Base-by-base conservation (phyloP, 2,329 filamentous ascomycete species). In the Colletotrichum musicola region DNA sequence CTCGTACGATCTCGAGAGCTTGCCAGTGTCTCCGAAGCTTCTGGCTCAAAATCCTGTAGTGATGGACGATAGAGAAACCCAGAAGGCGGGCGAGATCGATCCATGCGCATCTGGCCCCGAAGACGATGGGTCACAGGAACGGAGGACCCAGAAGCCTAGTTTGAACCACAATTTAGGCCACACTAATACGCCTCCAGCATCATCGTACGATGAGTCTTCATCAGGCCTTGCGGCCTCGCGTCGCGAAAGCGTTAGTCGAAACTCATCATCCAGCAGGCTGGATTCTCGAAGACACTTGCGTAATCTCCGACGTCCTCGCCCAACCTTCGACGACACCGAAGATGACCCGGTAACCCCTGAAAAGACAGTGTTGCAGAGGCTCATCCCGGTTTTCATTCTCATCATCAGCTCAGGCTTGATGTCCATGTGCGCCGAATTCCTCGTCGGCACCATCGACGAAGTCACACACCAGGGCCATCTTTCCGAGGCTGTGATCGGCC, bases 341-440 rank as follows among this genome's bases (percentile, higher is more conserved):
- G 16, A 0, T 5, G 44, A 57, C 2, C 5, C 14, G 0, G 1
- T 22, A 3, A 20, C 13, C 4, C 20, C 9, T 1, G 44, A 22
- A 4, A 22, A 25, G 50, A 7, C 58, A 4, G 2, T 54, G 4
- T 1, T 27, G 16, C 71, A 76, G 3, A 72, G 71, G 10, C 46
- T 78, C 53, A 74, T 88, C 80, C 38, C 88, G 4, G 73, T 89
- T 0, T 65, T 86, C 6, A 77, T 89, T 1, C 79, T 90, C 2
- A 77, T 89, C 18, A 72, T 83, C 6, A 84, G 85, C 0, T 90
- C 88, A 9, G 82, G 79, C 1, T 78, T 90, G 35, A 87, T 90
- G 63, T 88, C 88, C 2, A 75, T 89, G 47, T 89, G 86, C 70
- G 88, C 88, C 62, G 88, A 90, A 71, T 89, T 89, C 68, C 85